Conservation (phyloP, 1,139 yeast genomes). For the Yueomyces sp. region DNA sequence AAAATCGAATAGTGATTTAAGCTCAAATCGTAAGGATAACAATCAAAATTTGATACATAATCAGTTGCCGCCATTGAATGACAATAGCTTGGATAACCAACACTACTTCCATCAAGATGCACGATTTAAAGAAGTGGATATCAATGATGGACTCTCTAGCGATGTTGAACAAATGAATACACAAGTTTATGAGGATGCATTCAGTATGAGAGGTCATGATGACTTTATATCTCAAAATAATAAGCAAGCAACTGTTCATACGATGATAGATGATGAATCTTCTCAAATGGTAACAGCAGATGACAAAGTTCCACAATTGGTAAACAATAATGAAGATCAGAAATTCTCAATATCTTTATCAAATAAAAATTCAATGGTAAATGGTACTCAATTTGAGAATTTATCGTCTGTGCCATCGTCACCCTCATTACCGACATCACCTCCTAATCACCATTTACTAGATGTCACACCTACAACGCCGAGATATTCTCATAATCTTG, state of each 20-base stretch:
- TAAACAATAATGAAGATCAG: neutral
- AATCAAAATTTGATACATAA: conserved; percentile 11
- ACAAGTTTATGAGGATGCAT: conserved; percentile 4
- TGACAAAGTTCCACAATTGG: neutral
- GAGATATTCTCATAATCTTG: conserved; percentile 15
- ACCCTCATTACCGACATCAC: conserved; percentile 25
- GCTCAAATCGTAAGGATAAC: conserved; percentile 15
- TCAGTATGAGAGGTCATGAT: neutral
- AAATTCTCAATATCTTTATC: neutral
- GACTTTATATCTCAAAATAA: neutral
- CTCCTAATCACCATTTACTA: conserved; percentile 24
- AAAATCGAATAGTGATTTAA: conserved; percentile 21
- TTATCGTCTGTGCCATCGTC: conserved; percentile 18
- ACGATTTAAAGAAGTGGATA: conserved; percentile 22
- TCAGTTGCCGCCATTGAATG: conserved; percentile 14
- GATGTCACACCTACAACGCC: conserved; percentile 21
- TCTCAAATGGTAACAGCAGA: neutral
- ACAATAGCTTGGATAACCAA: conserved; percentile 7
- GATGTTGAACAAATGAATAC: conserved; percentile 23
- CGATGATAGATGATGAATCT: neutral
- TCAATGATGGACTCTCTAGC: conserved; percentile 30
- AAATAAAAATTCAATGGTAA: neutral
- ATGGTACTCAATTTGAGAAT: conserved; percentile 6
- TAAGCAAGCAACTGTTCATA: conserved; percentile 1
- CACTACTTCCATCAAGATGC: conserved; percentile 1